Evolutionary conservation across 2,329 filamentous ascomycete species (phyloP).

Genomic region (Trichoderma asperellum): DNA sequence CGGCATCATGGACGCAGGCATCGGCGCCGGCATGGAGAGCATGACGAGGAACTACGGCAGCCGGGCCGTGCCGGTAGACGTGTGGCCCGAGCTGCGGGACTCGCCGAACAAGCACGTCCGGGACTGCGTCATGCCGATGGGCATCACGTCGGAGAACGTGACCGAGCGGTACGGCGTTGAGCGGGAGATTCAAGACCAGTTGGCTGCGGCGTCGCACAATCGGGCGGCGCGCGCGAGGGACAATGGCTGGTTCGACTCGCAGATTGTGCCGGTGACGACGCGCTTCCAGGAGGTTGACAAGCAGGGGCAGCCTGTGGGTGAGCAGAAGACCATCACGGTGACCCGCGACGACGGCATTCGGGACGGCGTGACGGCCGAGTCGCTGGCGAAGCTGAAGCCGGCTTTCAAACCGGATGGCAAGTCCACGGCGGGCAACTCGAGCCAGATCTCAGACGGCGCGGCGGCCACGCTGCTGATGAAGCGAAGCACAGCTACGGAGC

Average conservation of each 20-base stretch:
- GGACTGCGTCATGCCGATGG: slow-evolving; percentile 96
- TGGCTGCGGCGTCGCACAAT: slow-evolving; percentile 74
- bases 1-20: slow-evolving; percentile 72
- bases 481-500: slow-evolving; percentile 72
- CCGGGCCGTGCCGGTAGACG: slow-evolving; percentile 78
- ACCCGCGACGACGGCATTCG: slow-evolving; percentile 83
- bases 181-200: slow-evolving; percentile 78
- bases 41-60: slow-evolving; percentile 92
- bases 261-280: slow-evolving; percentile 82
- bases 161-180: slow-evolving; percentile 74
- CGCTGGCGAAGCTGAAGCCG: slow-evolving; percentile 78
- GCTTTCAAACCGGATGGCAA: slow-evolving; percentile 77
- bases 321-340: slow-evolving; percentile 64
- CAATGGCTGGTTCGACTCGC: slow-evolving; percentile 70
- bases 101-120: slow-evolving; percentile 68
- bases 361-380: slow-evolving; percentile 67
- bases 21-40: slow-evolving; percentile 92
- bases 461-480: slow-evolving; percentile 84
- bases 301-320: slow-evolving; percentile 59
- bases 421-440: slow-evolving; percentile 84
- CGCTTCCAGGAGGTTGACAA: slow-evolving; percentile 66
- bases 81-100: slow-evolving; percentile 75
- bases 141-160: slow-evolving; percentile 86
- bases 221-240: slow-evolving; percentile 73
- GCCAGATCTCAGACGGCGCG: slow-evolving; percentile 86